Evolutionary conservation across 1,284 basidiomycete genomes (phyloP).

Genomic region (Cryptococcus maquisensis): DNA sequence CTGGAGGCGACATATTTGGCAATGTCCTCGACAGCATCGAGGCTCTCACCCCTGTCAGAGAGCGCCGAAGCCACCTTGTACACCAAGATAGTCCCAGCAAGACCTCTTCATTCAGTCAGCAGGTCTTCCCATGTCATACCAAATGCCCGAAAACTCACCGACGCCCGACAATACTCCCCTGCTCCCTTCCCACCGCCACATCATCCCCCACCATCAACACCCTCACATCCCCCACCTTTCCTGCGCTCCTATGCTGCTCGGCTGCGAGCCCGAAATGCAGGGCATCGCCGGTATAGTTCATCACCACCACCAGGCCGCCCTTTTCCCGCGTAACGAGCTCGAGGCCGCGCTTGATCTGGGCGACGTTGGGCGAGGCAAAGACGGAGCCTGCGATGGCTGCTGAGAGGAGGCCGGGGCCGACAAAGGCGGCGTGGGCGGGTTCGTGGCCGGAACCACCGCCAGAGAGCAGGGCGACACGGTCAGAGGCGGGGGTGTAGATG

Average conservation of each 20-base stretch:
- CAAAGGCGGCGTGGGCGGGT: conserved; percentile 73
- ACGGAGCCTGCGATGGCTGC: conserved; percentile 82
- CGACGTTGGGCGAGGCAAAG: conserved; percentile 81
- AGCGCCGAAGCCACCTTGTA: conserved; percentile 88
- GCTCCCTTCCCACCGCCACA: conserved; percentile 69
- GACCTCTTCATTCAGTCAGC: conserved; percentile 53
- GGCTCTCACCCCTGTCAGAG: conserved; percentile 63
- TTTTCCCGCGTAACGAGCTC: conserved; percentile 71
- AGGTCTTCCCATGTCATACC: conserved; percentile 25
- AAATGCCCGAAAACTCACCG: conserved; percentile 23
- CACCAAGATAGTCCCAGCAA: conserved; percentile 82
- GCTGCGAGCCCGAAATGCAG: conserved; percentile 89
- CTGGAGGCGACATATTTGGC: conserved; percentile 65
- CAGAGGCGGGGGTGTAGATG: conserved; percentile 20
- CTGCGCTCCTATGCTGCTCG: conserved; percentile 71
- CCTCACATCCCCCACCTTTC: conserved; percentile 66
- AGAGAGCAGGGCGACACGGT: conserved; percentile 75
- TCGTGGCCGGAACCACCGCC: conserved; percentile 91
- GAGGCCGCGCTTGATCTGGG: conserved; percentile 73
- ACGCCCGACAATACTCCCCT: conserved; percentile 49
- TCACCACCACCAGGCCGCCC: conserved; percentile 64
- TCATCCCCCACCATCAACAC: conserved; percentile 89
- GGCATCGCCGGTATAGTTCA: conserved; percentile 79
- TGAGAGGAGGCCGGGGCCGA: conserved; percentile 72
- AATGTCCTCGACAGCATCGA: conserved; percentile 69